Evolutionary conservation across 2,329 filamentous ascomycete genomes (phyloP).

Genomic region (Clonostachys rosea): DNA sequence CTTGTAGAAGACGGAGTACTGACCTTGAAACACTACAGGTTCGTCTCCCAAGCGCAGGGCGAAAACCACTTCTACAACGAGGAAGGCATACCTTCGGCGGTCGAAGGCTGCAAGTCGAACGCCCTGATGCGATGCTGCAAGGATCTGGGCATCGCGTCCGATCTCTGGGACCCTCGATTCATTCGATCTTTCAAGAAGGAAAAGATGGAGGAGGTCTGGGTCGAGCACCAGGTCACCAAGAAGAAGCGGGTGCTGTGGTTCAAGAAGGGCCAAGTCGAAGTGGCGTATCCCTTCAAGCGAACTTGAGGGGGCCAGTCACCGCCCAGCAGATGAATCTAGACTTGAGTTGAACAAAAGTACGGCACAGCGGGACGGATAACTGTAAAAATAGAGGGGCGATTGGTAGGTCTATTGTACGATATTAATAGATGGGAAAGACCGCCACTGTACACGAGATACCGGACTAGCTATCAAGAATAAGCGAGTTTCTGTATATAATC

Average conservation of each 20-base stretch:
- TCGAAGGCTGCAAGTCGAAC: slow-evolving; percentile 96
- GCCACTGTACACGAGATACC: background rate
- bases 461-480: too few species aligned
- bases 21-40: slow-evolving; percentile 41
- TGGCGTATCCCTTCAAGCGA: slow-evolving; percentile 56
- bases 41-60: slow-evolving; percentile 87
- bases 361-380: background rate
- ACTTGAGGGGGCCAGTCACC: background rate
- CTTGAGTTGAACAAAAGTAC: background rate
- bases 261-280: slow-evolving; percentile 70
- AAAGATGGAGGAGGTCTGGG: slow-evolving; percentile 76
- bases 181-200: slow-evolving; percentile 77
- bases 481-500: too few species aligned
- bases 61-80: slow-evolving; percentile 91
- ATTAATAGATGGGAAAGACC: background rate
- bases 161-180: slow-evolving; percentile 94
- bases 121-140: slow-evolving; percentile 98
- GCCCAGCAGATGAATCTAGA: background rate
- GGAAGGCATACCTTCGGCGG: slow-evolving; percentile 87
- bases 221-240: slow-evolving; percentile 82
- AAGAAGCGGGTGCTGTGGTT: slow-evolving; percentile 86
- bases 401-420: background rate
- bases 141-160: slow-evolving; percentile 88
- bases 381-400: background rate
- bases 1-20: background rate